A percentile compares a stretch with the other conserved stretches of the same genome.
These are phyloP conservation scores for Pseudonitzschia pungens DNA, from an alignment of 108 stramenopile genomes.

Conservation along the genomic window DNA sequence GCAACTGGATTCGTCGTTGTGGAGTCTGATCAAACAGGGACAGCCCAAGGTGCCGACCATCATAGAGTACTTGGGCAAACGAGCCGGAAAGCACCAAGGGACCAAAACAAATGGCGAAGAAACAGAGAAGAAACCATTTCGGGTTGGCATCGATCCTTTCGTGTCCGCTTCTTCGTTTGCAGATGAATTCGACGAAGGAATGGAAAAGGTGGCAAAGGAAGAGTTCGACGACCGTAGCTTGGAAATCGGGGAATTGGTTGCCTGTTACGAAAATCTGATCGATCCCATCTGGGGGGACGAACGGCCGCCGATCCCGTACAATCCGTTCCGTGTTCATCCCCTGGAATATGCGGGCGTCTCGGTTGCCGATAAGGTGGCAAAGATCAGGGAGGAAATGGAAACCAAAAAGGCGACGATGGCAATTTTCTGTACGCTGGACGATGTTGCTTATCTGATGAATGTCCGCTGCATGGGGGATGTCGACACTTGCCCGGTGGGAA, in stretches of 20 bases:
- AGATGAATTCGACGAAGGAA: conserved; percentile 65
- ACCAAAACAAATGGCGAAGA: neutral
- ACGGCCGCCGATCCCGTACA: conserved; percentile 72
- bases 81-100: conserved; percentile 33
- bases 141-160: conserved; percentile 80
- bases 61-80: conserved; percentile 56
- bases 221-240: conserved; percentile 31
- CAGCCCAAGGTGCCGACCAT: conserved; percentile 70
- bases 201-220: conserved; percentile 51
- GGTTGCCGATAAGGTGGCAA: conserved; percentile 75
- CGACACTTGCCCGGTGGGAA: conserved; percentile 88
- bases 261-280: conserved; percentile 72
- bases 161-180: conserved; percentile 81
- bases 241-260: conserved; percentile 58
- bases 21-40: conserved; percentile 87
- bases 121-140: conserved; percentile 22
- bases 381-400: conserved; percentile 71
- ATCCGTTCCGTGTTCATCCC: conserved; percentile 89
- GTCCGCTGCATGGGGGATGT: conserved; percentile 89
- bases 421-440: conserved; percentile 91
- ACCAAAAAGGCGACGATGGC: conserved; percentile 76
- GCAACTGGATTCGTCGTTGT: conserved; percentile 62
- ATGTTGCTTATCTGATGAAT: conserved; percentile 96
- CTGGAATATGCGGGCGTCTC: conserved; percentile 86
- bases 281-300: conserved; percentile 88